A percentile compares a stretch with the other conserved stretches of the same genome.
Evolutionary conservation across 495 filamentous ascomycete genomes (phyloP).

Genomic region (Sphaerosporella brunnea): DNA sequence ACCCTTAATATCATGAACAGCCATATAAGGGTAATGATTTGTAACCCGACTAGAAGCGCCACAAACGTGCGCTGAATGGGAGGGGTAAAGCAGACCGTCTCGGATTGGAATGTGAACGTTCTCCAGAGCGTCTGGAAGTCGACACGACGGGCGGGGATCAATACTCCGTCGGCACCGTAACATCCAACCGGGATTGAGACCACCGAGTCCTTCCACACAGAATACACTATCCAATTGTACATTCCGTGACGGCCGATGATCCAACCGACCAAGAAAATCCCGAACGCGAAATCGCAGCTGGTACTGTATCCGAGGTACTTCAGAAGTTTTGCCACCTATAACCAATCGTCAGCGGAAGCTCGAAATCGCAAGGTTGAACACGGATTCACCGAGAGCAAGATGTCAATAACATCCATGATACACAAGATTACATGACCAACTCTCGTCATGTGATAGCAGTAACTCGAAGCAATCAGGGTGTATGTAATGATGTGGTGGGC

Average conservation of each 20-base stretch:
- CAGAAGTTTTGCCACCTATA: slow-evolving; percentile 76
- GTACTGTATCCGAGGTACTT: slow-evolving; percentile 66
- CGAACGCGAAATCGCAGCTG: slow-evolving; percentile 71
- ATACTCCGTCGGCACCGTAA: slow-evolving; percentile 31
- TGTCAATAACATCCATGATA: slow-evolving; percentile 85
- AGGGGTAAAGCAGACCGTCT: slow-evolving; percentile 56
- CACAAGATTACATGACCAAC: slow-evolving; percentile 80
- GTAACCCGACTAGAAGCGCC: slow-evolving; percentile 54
- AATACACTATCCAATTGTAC: slow-evolving; percentile 62
- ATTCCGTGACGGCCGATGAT: slow-evolving; percentile 64
- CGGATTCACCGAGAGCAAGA: slow-evolving; percentile 53
- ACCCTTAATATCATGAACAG: slow-evolving; percentile 74
- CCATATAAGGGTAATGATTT: slow-evolving; percentile 69
- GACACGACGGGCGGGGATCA: slow-evolving; percentile 38
- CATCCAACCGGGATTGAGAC: slow-evolving; percentile 47
- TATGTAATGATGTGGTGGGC: slow-evolving; percentile 85
- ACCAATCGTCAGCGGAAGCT: background rate
- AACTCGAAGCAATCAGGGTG: slow-evolving; percentile 57
- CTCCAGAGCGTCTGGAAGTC: background rate
- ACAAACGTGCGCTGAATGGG: slow-evolving; percentile 60
- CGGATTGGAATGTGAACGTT: background rate
- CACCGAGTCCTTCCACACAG: slow-evolving; percentile 55
- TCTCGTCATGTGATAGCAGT: slow-evolving; percentile 64
- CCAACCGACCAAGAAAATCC: slow-evolving; percentile 73
- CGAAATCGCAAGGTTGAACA: background rate